Evolutionary conservation across 352 stramenopile genomes (phyloP), one percentile per base, ranked within the genome.

Genomic region (Blastocystis sp.): DNA sequence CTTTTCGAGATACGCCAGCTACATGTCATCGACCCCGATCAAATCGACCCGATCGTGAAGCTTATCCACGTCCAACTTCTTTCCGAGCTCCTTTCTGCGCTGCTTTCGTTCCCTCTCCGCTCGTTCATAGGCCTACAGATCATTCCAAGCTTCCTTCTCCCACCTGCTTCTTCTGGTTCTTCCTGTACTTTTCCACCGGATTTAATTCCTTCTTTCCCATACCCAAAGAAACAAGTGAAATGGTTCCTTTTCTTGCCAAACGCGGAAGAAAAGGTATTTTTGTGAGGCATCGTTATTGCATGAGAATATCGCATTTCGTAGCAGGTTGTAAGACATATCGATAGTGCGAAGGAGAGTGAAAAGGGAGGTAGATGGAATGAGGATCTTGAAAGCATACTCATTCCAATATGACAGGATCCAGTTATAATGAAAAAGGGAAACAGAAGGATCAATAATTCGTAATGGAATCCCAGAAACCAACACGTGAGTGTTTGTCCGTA

Each of bases 141-240:
- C 48, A 64, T 34, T 21, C 8, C 2, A 9, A n/a, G 7, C 4
- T 4, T 36, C 36, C 24, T 40, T 4, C 16, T 71, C 18, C 14
- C 24, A 81, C 69, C 36, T 81, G 69, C 34, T 51, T 81, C 69
- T 81, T 81, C 42, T 65, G 54, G 34, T 81, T 29, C 69, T 81
- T 81, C 1, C 69, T 16, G 42, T 81, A 81, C 44, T 54, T 57
- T 64, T 81, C 44, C 69, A 63, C 69, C 18, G 69, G 69, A 44
- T 81, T 64, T 24, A 81, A 6, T 64, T 51, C 69, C 24, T 44
- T 64, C 69, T 81, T 81, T 61, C 27, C 32, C 67, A 78, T 78
- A n/a, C 9, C 27, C 21, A 40, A 59, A 32, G 7, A 16, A 40
- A 8, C n/a, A 36, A 24, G 1, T 27, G n/a, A 78, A 78, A 78